These are phyloP conservation scores for Daedalea quercina DNA, from an alignment of 768 basidiomycete species.

Conservation along the genomic window DNA sequence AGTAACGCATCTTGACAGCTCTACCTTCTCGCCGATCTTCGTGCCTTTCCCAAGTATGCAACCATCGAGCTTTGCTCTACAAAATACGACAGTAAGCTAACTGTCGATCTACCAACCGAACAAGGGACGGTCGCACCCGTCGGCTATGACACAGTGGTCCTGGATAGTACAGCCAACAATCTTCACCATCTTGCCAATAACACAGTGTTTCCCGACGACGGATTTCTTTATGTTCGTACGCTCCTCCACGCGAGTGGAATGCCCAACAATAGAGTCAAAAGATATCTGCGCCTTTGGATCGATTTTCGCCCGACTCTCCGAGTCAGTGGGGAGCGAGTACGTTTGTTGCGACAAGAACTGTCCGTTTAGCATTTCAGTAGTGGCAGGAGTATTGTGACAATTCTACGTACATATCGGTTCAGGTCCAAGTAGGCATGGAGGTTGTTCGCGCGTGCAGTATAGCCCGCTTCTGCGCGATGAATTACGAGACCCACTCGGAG, in stretches of 20 bases:
- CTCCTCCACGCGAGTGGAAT: constrained; percentile 78
- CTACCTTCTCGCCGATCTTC: constrained; percentile 63
- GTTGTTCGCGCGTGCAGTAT: constrained; percentile 70
- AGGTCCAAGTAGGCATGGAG: constrained; percentile 71
- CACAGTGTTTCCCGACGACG: constrained; percentile 44
- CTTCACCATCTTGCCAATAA: constrained; percentile 63
- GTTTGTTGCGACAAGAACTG: constrained; percentile 48
- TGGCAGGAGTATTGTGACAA: neutral
- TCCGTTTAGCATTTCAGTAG: neutral
- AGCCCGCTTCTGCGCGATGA: constrained; percentile 45
- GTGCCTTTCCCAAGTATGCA: constrained; percentile 74
- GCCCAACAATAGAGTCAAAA: constrained; percentile 72
- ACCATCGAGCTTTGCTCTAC: constrained; percentile 69
- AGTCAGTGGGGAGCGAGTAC: constrained; percentile 51
- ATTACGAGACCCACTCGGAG: constrained; percentile 61
- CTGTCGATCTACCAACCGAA: neutral
- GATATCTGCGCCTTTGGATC: constrained; percentile 83
- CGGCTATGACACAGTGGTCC: constrained; percentile 84
- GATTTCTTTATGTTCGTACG: constrained; percentile 65
- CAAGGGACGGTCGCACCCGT: constrained; percentile 56
- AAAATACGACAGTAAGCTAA: neutral
- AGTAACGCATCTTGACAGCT: constrained; percentile 60
- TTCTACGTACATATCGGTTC: constrained; percentile 61
- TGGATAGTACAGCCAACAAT: constrained; percentile 77
- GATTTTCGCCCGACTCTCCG: constrained; percentile 60